Evolutionary conservation across 306 rosid species (phyloP), one percentile per base, ranked within the genome.

Genomic region (Lathyrus aphaca): DNA sequence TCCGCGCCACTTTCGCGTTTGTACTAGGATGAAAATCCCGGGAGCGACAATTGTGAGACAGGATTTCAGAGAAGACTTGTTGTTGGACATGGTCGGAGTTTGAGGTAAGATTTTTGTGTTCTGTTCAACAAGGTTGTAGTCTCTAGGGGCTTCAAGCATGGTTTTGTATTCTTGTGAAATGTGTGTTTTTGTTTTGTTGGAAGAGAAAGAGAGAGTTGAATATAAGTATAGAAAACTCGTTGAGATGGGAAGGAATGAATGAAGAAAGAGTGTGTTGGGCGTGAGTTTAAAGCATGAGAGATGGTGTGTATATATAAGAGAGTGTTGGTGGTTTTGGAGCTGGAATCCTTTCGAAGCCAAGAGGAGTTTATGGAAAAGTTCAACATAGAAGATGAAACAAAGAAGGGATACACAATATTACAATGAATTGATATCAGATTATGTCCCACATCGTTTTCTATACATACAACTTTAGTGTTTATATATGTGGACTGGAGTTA

Each of bases 101-200:
- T 16, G 75, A 8, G 0, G 97, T 90, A 54, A 88, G 53, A 56
- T 73, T 70, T 83, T 83, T 72, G 73, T 78, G 88, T 94, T 90
- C 66, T 83, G 82, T 27, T 88, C 96, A 14, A 14, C 45, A 1
- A 92, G 95, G 69, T 84, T 79, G 81, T 84, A 75, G 74, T 46
- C 66, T 38, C 74, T 85, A 4, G 96, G 99, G 10, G 95, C 99
- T 68, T 91, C 97, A 85, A 97, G 99, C 99, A 94, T 94, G 89
- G 86, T 81, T n/a, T n/a, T 81, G 39, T 15, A 46, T 16, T 35
- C 50, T 18, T 39, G 13, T 13, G 39, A 56, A 27, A 58, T 58
- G 60, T 56, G 56, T 53, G 65, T 48, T 57, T 49, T 14, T n/a
- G 27, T 12, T 73, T 66, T 67, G 43, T 59, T 53, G 43, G 10